A percentile compares a stretch with the other conserved stretches of the same genome.
phyloP scores from a whole-genome alignment of 768 basidiomycete genomes.

The Obba rivulosa region DNA sequence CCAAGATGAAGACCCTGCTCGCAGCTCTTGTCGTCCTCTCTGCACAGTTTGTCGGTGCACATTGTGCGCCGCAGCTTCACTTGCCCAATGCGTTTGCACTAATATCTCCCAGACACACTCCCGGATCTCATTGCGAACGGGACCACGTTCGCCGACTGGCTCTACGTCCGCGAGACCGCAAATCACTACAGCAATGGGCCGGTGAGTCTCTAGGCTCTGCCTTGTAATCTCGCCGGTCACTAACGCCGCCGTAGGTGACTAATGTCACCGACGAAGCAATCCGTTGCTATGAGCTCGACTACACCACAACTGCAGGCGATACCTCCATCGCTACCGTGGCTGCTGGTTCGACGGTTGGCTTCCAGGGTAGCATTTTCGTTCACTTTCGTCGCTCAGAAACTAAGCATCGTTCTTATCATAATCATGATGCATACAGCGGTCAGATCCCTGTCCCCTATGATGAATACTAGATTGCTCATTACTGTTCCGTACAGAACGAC shows the following conservation, averaged over 20 bases:
- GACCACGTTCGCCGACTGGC: slow-evolving; percentile 22
- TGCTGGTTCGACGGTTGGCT: slow-evolving; percentile 25
- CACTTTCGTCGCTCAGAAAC: too few relatives aligned
- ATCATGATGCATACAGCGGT: too few relatives aligned
- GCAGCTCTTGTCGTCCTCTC: slow-evolving; percentile 13
- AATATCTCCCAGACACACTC: slow-evolving; percentile 22
- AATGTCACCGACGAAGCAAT: slow-evolving; percentile 24
- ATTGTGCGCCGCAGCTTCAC: slow-evolving; percentile 9
- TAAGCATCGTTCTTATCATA: too few relatives aligned
- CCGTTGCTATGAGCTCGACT: slow-evolving; percentile 27
- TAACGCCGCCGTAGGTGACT: slow-evolving; percentile 17
- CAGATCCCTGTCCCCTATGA: too few relatives aligned
- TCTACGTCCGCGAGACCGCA: slow-evolving; percentile 26
- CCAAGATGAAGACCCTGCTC: slow-evolving; percentile 16
- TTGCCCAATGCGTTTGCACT: not conserved
- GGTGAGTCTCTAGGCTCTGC: slow-evolving; percentile 5
- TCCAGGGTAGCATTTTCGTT: too few relatives aligned
- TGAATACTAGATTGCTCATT: too few relatives aligned
- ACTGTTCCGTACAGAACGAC: slow-evolving; percentile 3
- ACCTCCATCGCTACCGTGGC: slow-evolving; percentile 22
- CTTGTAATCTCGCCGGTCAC: too few relatives aligned
- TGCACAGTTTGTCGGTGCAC: slow-evolving; percentile 15
- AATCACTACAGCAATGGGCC: slow-evolving; percentile 28
- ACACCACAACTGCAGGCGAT: slow-evolving; percentile 10
- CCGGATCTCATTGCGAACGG: slow-evolving; percentile 25